phyloP scores from a whole-genome alignment of 306 rosid species.

The Argentina anserina region DNA sequence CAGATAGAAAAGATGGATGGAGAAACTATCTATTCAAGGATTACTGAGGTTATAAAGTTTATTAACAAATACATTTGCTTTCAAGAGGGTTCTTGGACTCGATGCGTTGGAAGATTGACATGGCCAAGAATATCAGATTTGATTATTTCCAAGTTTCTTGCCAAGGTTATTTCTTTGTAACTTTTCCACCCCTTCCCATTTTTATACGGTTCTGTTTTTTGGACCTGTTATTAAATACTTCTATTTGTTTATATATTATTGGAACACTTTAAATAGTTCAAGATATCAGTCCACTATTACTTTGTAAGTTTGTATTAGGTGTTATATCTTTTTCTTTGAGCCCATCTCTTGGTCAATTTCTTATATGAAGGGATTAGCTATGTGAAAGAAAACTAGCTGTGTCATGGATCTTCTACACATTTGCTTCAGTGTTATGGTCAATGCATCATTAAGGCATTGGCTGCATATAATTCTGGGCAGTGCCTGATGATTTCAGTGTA shows the following conservation, averaged over 20 bases:
- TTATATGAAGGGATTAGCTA: background rate
- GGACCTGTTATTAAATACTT: background rate
- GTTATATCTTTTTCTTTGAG: background rate
- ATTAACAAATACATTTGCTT: constrained; percentile 54
- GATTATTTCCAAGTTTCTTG: constrained; percentile 78
- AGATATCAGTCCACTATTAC: background rate
- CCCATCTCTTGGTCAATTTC: background rate
- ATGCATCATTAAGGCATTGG: background rate
- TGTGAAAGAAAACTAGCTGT: background rate
- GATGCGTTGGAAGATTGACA: constrained; percentile 74
- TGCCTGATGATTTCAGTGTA: background rate
- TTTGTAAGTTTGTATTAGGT: background rate
- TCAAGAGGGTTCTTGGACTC: constrained; percentile 64
- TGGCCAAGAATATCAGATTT: constrained; percentile 93
- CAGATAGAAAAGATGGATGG: constrained; percentile 61
- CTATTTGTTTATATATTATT: background rate
- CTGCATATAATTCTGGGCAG: background rate
- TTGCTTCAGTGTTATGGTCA: background rate
- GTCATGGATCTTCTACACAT: background rate
- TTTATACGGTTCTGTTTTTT: background rate
- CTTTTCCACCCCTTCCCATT: background rate
- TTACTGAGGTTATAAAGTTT: constrained; percentile 59
- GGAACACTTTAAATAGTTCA: background rate
- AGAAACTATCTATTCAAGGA: constrained; percentile 63
- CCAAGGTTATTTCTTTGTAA: constrained; percentile 57